phyloP scores from a whole-genome alignment of 768 basidiomycete species.

The Phanerochaete sordida region DNA sequence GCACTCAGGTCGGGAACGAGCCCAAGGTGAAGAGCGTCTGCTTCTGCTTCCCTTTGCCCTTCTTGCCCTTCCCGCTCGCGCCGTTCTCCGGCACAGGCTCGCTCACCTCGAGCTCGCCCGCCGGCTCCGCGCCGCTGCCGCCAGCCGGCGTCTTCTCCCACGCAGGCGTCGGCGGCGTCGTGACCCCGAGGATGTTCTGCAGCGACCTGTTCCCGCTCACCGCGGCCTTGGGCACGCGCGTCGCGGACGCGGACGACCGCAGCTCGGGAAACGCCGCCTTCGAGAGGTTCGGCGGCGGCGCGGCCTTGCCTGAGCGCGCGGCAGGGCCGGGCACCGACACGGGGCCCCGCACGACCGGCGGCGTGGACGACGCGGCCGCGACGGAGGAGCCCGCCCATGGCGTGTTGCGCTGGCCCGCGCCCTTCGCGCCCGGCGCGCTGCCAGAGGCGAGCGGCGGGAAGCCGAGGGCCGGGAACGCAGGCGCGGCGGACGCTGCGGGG shows the following conservation, averaged over 20 bases:
- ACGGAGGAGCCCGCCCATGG: constrained; percentile 46
- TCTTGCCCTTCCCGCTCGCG: constrained; percentile 52
- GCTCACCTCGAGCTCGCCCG: constrained; percentile 3
- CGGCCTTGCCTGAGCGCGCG: constrained; percentile 5
- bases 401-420: constrained; percentile 49
- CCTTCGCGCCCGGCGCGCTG: constrained; percentile 22
- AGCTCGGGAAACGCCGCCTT: constrained; percentile 67
- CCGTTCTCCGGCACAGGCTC: constrained; percentile 1
- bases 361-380: constrained; percentile 24
- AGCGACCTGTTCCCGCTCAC: constrained; percentile 65
- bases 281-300: constrained; percentile 45
- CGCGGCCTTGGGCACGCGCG: constrained; percentile 37
- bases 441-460: neutral
- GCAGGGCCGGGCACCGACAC: constrained; percentile 25
- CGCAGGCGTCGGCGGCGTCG: constrained; percentile 29
- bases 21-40: constrained; percentile 76
- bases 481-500: constrained; percentile 8
- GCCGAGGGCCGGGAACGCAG: constrained; percentile 30
- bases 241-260: constrained; percentile 40
- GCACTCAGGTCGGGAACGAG: constrained; percentile 37
- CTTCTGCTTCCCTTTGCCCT: constrained; percentile 80
- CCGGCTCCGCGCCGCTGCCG: constrained; percentile 11
- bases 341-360: constrained; percentile 24
- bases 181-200: constrained; percentile 61
- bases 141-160: constrained; percentile 20